A percentile compares a stretch with the other conserved stretches of the same genome.
Evolutionary conservation across 2,329 filamentous ascomycete species (phyloP).

Genomic region (Dactylonectria estremocensis): DNA sequence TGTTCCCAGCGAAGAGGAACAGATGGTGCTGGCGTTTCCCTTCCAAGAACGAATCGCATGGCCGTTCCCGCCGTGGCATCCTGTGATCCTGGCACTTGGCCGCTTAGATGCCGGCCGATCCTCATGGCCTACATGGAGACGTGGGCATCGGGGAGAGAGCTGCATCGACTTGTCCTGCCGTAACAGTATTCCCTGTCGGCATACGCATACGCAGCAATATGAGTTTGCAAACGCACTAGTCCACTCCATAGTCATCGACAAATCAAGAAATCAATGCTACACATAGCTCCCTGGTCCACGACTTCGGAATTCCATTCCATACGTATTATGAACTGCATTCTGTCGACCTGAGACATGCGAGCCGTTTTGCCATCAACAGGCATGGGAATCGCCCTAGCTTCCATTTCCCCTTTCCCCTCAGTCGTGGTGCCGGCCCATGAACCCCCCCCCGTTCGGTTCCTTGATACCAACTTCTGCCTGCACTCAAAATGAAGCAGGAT

Average conservation of each 20-base stretch:
- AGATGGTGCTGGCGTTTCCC: too few relatives aligned
- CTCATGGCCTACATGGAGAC: conserved; percentile 33
- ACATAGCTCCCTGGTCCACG: too few relatives aligned
- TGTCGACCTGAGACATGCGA: neutral
- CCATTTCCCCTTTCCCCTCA: neutral
- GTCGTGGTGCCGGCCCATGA: neutral
- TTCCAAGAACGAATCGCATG: too few relatives aligned
- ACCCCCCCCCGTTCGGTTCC: neutral
- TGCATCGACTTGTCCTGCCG: neutral
- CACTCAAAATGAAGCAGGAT: conserved; percentile 25
- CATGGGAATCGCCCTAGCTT: neutral
- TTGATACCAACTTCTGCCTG: neutral
- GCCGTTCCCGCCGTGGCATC: too few relatives aligned
- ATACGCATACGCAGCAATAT: too few relatives aligned
- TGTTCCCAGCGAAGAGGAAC: too few relatives aligned
- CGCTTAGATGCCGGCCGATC: conserved; percentile 35
- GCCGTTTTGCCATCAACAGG: neutral
- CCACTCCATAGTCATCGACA: too few relatives aligned
- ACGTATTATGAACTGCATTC: too few relatives aligned
- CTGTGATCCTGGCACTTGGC: too few relatives aligned
- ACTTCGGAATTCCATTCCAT: too few relatives aligned
- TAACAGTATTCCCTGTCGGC: neutral
- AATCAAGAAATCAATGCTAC: too few relatives aligned
- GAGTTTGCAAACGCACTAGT: too few relatives aligned
- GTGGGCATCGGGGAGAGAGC: conserved; percentile 35